These are phyloP conservation scores for Tylopilus plumbeoviolaceoides DNA, from an alignment of 768 basidiomycete genomes.

Conservation along the genomic window DNA sequence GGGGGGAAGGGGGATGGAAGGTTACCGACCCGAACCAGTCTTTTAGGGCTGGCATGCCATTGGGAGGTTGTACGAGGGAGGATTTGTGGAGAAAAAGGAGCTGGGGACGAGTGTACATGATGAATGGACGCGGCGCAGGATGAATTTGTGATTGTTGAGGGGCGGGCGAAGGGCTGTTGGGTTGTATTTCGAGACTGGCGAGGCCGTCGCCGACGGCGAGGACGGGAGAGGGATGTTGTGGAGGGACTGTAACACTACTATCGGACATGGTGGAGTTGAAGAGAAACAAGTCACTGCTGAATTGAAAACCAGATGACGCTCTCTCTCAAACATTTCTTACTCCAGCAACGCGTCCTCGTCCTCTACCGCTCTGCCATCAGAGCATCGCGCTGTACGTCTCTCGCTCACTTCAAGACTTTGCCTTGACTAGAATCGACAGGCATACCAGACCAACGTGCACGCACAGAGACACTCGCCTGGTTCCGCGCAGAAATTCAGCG, in stretches of 20 bases:
- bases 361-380: conserved; percentile 69
- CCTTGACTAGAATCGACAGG: conserved; percentile 34
- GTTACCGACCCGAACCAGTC: conserved; percentile 82
- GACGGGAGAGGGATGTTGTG: conserved; percentile 16
- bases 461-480: conserved; percentile 67
- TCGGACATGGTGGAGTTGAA: conserved; percentile 33
- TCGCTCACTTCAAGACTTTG: not conserved
- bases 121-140: conserved; percentile 39
- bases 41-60: conserved; percentile 76
- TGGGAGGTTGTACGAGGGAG: conserved; percentile 67
- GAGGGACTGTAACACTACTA: conserved; percentile 5
- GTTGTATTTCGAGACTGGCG: conserved; percentile 31
- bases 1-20: conserved; percentile 1
- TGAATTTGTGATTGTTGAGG: conserved; percentile 6
- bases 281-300: not conserved
- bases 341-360: conserved; percentile 54
- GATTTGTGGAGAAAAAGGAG: conserved; percentile 67
- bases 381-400: conserved; percentile 54
- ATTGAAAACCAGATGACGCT: conserved; percentile 14
- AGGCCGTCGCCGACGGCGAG: conserved; percentile 31
- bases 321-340: conserved; percentile 73
- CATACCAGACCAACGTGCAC: conserved; percentile 56
- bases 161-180: too few species aligned
- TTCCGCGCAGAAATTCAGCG: conserved; percentile 70
- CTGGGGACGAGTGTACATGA: conserved; percentile 67